Evolutionary conservation across 176 grass and related monocot genomes (phyloP).

Genomic region (Musa troglodytarum): DNA sequence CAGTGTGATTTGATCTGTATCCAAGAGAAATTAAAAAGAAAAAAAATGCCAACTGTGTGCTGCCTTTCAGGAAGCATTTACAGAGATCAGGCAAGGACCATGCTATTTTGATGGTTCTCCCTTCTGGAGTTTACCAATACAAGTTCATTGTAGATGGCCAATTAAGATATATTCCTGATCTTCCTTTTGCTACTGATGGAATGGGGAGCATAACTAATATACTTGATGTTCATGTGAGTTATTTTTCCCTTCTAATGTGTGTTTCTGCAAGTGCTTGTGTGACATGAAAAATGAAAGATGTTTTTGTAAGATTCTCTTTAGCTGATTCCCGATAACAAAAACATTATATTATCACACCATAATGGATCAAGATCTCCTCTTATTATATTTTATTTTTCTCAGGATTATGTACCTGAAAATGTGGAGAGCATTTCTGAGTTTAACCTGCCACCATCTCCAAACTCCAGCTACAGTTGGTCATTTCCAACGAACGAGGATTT

Average conservation of each 20-base stretch:
- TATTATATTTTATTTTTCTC: constrained; percentile 11
- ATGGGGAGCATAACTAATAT: constrained; percentile 68
- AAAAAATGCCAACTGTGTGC: constrained; percentile 6
- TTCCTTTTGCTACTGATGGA: constrained; percentile 66
- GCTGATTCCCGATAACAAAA: no score
- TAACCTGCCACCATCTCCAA: constrained; percentile 60
- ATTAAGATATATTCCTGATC: constrained; percentile 63
- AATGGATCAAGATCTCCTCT: no score
- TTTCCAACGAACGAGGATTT: constrained; percentile 68
- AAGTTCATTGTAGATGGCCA: constrained; percentile 88
- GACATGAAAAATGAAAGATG: no score
- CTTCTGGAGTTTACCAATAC: constrained; percentile 88
- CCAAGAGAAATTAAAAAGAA: constrained; percentile 6
- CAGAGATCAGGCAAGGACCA: constrained; percentile 92
- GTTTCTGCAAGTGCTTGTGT: neutral
- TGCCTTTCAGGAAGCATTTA: constrained; percentile 62
- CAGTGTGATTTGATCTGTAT: constrained; percentile 6
- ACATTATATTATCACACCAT: no score
- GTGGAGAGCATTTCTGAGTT: constrained; percentile 76
- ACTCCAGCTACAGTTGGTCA: constrained; percentile 61
- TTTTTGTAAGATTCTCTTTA: no score
- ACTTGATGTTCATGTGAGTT: constrained; percentile 90
- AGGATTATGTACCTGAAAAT: constrained; percentile 96
- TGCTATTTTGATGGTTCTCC: constrained; percentile 75
- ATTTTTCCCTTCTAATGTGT: neutral